Base-by-base conservation (phyloP, 108 stramenopile species). In the Fistulifera pelliculosa region DNA sequence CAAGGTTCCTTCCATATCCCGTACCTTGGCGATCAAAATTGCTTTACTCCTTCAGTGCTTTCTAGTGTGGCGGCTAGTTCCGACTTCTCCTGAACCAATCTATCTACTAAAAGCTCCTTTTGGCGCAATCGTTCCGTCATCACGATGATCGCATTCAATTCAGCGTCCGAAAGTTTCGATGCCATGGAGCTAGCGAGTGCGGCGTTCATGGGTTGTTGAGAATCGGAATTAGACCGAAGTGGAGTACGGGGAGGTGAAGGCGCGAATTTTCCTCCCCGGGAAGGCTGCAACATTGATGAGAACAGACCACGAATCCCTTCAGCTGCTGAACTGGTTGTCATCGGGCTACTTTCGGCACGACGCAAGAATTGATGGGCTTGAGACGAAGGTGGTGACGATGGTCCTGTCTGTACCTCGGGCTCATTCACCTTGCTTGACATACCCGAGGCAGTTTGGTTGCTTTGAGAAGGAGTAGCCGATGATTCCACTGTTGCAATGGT, bases 121-220 rank as follows among this genome's bases (percentile, higher is more conserved):
- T 80, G 69, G 27, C 67, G 64, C 2, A 85, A 60, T 52, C 76
- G 68, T 35, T 84, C 76, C 16, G 77, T 81, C 87, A 93, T 86
- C n/a, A 70, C 62, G 12, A 93, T 74, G 53, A 93, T 93, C 27
- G 83, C 80, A 24, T 78, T 79, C 23, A 91, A 58, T 66, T 91
- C 89, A 25, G 81, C 70, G 24, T 86, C 82, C 3, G 78, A 64
- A 2, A 91, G 67, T 69, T 91, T 91, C 15, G 80, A 71, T 13
- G 85, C 85, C 76, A 86, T 82, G 51, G 81, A 81, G 35, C 76
- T 74, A 15, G 81, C 87, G 62, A 85, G 62, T n/a, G 68, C 71
- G 5, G 79, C 72, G 62, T 69, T 88, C 43, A 88, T 54, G 42
- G 75, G 71, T 25, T 42, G 58, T 8, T 23, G 11, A 11, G 58